Percentiles rank a stretch among this genome's conserved stretches.
These are phyloP conservation scores for Bauhinia variegata DNA, from an alignment of 306 rosid genomes.

Conservation along the genomic window DNA sequence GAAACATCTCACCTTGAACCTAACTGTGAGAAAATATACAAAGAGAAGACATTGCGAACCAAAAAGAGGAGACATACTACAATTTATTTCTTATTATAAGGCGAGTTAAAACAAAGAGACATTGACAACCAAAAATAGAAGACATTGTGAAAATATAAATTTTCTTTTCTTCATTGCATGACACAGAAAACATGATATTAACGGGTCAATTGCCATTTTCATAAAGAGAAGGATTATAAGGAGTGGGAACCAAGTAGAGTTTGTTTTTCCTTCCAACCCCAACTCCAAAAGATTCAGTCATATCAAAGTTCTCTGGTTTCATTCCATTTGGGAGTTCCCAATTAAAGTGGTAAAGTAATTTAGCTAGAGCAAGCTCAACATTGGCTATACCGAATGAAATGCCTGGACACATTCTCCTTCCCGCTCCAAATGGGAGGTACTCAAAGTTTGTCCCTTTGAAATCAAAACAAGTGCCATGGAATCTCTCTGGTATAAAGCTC, in stretches of 20 bases:
- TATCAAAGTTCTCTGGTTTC: conserved; percentile 18
- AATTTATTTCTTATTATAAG: no score
- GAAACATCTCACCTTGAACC: no score
- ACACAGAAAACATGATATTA: no score
- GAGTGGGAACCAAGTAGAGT: neutral
- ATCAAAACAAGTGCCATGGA: no score
- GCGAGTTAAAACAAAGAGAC: no score
- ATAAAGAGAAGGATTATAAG: neutral
- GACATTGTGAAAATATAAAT: no score
- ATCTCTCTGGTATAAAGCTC: conserved; percentile 43
- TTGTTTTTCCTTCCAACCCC: neutral
- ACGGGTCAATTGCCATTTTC: neutral
- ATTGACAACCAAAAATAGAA: no score
- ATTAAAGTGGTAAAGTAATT: conserved; percentile 7
- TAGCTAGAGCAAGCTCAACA: conserved; percentile 37
- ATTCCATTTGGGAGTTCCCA: conserved; percentile 10
- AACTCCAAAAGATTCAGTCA: neutral
- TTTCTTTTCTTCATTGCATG: no score
- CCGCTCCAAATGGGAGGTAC: conserved; percentile 44
- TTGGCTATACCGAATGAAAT: conserved; percentile 26
- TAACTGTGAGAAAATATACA: no score
- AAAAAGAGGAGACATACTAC: no score
- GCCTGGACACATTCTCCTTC: conserved; percentile 44
- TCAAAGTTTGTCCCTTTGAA: conserved; percentile 22
- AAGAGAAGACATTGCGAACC: no score